Base-by-base conservation (phyloP, 345 rosid species). In the Luvunga scandens region DNA sequence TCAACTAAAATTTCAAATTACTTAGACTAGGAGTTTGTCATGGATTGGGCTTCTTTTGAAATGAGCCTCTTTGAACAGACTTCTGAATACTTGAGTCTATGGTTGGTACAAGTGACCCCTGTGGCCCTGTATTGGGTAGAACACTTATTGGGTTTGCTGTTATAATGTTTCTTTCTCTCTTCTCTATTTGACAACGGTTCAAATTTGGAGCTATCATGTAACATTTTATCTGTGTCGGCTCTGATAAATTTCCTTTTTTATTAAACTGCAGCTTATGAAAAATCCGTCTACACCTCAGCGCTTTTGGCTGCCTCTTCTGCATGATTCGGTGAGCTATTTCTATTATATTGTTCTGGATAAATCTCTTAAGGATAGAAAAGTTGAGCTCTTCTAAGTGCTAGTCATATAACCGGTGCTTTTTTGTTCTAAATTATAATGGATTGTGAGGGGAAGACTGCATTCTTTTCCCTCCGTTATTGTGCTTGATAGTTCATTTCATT, bases 221-320 rank as follows among this genome's bases (percentile, higher is more conserved):
- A 22, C 18, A 66, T 62, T 33, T n/a, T 33, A 39, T 69, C 27
- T 21, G 73, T 64, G 33, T 59, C 28, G 13, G 34, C 18, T 60
- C 4, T 67, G 28, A 50, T 45, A 10, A 9, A 30, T 33, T 63
- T 66, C 70, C 21, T n/a, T 16, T 31, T 34, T 62, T 72, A 27
- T 57, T 59, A 62, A 74, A 82, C 66, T 87, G 83, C 95, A 94
- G 99, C 97, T 96, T 62, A 91, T 96, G 99, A 88, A 87, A 82
- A 96, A 88, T 84, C 87, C 97, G 18, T 94, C 94, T 1, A 92
- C 98, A 36, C 99, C 99, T 42, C 94, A 87, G 74, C 94, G 89
- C 75, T 94, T 96, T 84, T 96, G 97, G 97, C 83, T 94, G 84
- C 94, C 97, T 25, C 91, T 96, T 81, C 88, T 96, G 33, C 79